These are phyloP conservation scores for Discostella pseudostelligera DNA, from an alignment of 108 stramenopile species.

Conservation along the genomic window DNA sequence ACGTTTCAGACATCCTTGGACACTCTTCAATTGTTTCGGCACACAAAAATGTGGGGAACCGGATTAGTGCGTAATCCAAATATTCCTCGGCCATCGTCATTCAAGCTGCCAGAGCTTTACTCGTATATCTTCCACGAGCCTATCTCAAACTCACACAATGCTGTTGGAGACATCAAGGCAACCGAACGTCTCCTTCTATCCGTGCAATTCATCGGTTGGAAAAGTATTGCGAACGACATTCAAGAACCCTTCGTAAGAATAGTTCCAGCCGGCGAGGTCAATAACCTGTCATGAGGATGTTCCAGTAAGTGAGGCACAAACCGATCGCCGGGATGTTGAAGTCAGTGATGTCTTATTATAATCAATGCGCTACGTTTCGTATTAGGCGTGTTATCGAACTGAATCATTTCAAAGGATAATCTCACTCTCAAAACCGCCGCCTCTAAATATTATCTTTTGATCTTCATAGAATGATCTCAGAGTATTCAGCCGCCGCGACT, in stretches of 20 bases:
- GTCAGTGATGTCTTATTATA: no score
- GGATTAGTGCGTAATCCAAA: not conserved
- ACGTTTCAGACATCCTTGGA: constrained; percentile 32
- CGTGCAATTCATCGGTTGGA: constrained; percentile 27
- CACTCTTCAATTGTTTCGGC: constrained; percentile 25
- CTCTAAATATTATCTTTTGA: constrained; percentile 42
- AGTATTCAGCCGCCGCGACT: constrained; percentile 33
- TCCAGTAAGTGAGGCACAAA: no score
- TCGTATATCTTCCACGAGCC: constrained; percentile 26
- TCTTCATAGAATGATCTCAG: constrained; percentile 48
- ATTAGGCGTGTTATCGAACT: no score
- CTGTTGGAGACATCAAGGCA: constrained; percentile 40
- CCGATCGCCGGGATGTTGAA: no score
- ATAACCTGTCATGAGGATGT: no score
- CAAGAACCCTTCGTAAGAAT: constrained; percentile 16
- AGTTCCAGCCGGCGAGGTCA: no score
- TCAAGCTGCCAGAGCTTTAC: constrained; percentile 24
- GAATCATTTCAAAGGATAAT: constrained; percentile 6
- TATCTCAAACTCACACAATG: constrained; percentile 36
- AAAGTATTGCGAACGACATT: constrained; percentile 21
- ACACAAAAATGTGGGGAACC: constrained; percentile 21
- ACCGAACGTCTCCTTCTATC: constrained; percentile 30
- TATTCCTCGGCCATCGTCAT: constrained; percentile 22
- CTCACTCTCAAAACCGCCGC: not conserved
- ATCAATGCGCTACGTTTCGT: no score